These are phyloP conservation scores for Acacia crassicarpa DNA, from an alignment of 306 rosid genomes.

Conservation along the genomic window DNA sequence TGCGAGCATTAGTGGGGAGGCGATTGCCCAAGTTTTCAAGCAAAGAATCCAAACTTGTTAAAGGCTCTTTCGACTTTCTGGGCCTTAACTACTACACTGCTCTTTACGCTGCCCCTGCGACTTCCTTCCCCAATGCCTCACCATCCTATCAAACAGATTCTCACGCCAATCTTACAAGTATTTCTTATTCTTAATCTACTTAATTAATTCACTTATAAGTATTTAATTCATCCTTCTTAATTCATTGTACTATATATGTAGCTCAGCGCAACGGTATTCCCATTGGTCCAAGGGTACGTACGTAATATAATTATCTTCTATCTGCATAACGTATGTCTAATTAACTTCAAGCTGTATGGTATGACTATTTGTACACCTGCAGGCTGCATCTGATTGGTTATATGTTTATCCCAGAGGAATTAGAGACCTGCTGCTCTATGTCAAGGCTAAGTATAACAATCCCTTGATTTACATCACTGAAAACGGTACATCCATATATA, in stretches of 20 bases:
- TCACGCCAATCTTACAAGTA: background rate
- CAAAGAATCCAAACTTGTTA: background rate
- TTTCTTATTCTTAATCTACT: background rate
- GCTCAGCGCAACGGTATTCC: slow-evolving; percentile 18
- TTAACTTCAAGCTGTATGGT: background rate
- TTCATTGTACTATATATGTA: background rate
- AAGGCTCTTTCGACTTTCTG: slow-evolving; percentile 6
- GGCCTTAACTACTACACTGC: slow-evolving; percentile 22
- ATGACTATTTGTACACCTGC: background rate
- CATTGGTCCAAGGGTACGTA: slow-evolving; percentile 36
- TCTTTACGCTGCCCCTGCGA: background rate
- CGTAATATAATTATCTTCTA: too few relatives aligned
- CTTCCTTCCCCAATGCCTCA: background rate
- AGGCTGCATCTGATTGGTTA: background rate
- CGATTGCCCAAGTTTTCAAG: background rate
- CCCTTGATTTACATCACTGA: slow-evolving; percentile 23
- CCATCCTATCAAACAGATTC: background rate
- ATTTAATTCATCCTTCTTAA: too few relatives aligned
- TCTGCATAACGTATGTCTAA: background rate
- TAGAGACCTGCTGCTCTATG: slow-evolving; percentile 3
- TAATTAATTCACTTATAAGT: too few relatives aligned
- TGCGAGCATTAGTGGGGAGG: background rate
- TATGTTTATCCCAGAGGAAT: slow-evolving; percentile 23
- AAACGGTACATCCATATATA: slow-evolving; percentile 1
- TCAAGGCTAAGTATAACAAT: slow-evolving; percentile 1